Conservation (phyloP, 208 protist species). For the Trypanosomatidae sp. region DNA sequence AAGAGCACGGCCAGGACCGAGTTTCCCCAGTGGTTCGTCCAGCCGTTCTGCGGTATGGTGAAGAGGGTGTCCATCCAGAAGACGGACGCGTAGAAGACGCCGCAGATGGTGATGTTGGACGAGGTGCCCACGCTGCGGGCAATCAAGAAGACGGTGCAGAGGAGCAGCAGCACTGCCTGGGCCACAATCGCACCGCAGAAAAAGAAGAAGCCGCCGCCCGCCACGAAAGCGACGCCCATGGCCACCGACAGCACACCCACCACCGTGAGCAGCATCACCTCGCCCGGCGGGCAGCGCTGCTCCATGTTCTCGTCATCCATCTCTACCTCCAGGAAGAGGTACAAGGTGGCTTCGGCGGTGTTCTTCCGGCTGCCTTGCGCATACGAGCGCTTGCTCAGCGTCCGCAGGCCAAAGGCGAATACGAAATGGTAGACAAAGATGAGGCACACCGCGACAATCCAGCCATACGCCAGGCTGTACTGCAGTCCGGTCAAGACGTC, state of each 20-base stretch:
- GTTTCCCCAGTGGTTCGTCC: slow-evolving; percentile 36
- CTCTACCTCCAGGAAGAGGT: slow-evolving; percentile 51
- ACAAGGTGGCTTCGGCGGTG: slow-evolving; percentile 42
- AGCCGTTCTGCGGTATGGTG: slow-evolving; percentile 39
- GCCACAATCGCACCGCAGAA: slow-evolving; percentile 35
- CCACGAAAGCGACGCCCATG: slow-evolving; percentile 49
- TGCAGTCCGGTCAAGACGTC: slow-evolving; percentile 56
- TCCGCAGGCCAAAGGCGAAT: slow-evolving; percentile 54
- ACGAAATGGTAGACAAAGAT: slow-evolving; percentile 58
- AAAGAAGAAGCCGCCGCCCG: slow-evolving; percentile 42
- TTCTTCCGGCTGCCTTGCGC: slow-evolving; percentile 60
- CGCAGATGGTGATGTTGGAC: slow-evolving; percentile 40
- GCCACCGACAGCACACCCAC: slow-evolving; percentile 34
- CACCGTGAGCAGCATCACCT: slow-evolving; percentile 47
- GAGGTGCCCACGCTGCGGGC: slow-evolving; percentile 31
- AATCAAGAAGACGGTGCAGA: slow-evolving; percentile 36
- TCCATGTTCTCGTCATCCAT: slow-evolving; percentile 42
- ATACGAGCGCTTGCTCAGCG: slow-evolving; percentile 36
- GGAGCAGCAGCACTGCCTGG: slow-evolving; percentile 32
- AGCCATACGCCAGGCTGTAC: slow-evolving; percentile 68
- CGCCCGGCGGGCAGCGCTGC: slow-evolving; percentile 13
- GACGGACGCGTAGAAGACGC: slow-evolving; percentile 40
- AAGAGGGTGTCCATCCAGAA: slow-evolving; percentile 66
- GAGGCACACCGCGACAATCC: slow-evolving; percentile 60
- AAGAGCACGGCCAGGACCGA: slow-evolving; percentile 45